phyloP scores from a whole-genome alignment of 1,284 basidiomycete genomes.

The Trametes pubescens region DNA sequence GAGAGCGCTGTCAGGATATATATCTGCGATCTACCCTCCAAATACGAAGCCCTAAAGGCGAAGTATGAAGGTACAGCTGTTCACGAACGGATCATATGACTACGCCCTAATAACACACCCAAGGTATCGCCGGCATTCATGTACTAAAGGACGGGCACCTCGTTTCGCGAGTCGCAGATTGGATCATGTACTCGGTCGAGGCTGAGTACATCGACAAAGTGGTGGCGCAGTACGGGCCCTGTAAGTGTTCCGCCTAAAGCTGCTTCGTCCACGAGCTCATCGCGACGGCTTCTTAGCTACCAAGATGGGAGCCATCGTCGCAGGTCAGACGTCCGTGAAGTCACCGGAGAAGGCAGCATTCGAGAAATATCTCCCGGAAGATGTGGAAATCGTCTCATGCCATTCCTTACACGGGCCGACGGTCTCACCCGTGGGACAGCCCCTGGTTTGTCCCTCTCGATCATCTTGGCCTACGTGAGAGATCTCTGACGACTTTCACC shows the following conservation, averaged over 20 bases:
- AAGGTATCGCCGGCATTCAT: constrained; percentile 64
- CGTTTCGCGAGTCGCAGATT: constrained; percentile 43
- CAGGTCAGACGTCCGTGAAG: constrained; percentile 97
- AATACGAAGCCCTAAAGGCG: constrained; percentile 70
- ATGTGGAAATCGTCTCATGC: constrained; percentile 91
- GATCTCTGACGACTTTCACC: constrained; percentile 9
- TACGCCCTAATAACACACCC: too few species aligned
- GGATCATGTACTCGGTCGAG: constrained; percentile 76
- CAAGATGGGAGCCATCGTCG: constrained; percentile 91
- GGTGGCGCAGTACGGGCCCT: constrained; percentile 91
- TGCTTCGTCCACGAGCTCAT: constrained; percentile 13
- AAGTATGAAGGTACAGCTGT: constrained; percentile 66
- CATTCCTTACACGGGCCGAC: constrained; percentile 96
- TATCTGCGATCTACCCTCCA: constrained; percentile 90
- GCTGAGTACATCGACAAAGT: constrained; percentile 89
- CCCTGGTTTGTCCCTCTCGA: constrained; percentile 68
- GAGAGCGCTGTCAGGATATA: constrained; percentile 68
- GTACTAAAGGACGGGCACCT: constrained; percentile 51
- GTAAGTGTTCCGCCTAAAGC: constrained; percentile 54
- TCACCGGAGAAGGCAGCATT: constrained; percentile 94
- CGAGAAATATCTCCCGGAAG: constrained; percentile 86
- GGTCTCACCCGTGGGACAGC: constrained; percentile 92
- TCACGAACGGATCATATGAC: too few species aligned
- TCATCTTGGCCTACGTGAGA: background rate
- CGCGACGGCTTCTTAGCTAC: constrained; percentile 65